These are phyloP conservation scores for Borovskyia barvae DNA, from an alignment of 208 protist genomes.

Conservation along the genomic window DNA sequence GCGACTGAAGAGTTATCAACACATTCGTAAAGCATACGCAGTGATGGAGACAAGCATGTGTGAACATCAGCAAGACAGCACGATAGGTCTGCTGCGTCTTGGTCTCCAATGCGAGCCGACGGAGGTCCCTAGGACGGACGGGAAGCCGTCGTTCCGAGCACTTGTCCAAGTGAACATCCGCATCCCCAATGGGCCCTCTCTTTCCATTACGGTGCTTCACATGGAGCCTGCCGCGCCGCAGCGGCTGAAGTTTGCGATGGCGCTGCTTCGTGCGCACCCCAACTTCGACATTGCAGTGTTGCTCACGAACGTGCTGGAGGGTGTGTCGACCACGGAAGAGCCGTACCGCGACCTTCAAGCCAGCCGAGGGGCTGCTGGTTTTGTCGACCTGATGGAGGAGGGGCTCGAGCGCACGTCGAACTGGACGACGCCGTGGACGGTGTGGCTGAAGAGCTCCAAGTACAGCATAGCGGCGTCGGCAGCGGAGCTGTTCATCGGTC, in stretches of 20 bases:
- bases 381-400: slow-evolving; percentile 73
- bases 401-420: slow-evolving; percentile 33
- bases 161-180: slow-evolving; percentile 53
- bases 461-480: slow-evolving; percentile 33
- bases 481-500: slow-evolving; percentile 35
- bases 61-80: slow-evolving; percentile 53
- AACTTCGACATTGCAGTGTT: slow-evolving; percentile 46
- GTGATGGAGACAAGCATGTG: slow-evolving; percentile 60
- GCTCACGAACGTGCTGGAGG: slow-evolving; percentile 64
- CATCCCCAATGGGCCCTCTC: slow-evolving; percentile 25
- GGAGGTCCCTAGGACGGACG: slow-evolving; percentile 51
- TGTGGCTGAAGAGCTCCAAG: slow-evolving; percentile 78
- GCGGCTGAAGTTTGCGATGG: slow-evolving; percentile 36
- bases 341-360: slow-evolving; percentile 48
- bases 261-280: slow-evolving; percentile 35
- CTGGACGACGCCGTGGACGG: slow-evolving; percentile 44
- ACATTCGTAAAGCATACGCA: slow-evolving; percentile 63
- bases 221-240: slow-evolving; percentile 42
- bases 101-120: slow-evolving; percentile 55
- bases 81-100: slow-evolving; percentile 59
- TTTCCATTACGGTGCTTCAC: slow-evolving; percentile 53
- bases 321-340: slow-evolving; percentile 29
- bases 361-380: slow-evolving; percentile 43
- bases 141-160: slow-evolving; percentile 31
- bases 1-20: slow-evolving; percentile 51